A percentile compares a stretch with the other conserved stretches of the same genome.
Evolutionary conservation across 116 monocot species (phyloP).

Genomic region (Posidonia oceanica): DNA sequence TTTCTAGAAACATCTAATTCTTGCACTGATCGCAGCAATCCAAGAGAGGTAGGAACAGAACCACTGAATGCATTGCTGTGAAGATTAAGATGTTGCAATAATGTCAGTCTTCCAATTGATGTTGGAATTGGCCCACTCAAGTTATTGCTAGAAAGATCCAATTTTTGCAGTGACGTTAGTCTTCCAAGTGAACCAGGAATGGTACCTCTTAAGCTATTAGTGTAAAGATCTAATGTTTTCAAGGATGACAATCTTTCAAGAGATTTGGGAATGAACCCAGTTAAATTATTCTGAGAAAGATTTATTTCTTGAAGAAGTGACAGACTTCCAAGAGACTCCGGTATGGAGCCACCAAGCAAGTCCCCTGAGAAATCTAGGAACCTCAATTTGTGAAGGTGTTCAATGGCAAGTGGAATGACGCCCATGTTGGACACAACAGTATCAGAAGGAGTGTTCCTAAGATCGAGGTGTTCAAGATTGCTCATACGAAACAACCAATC

Average conservation of each 20-base stretch:
- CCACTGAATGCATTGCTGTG: background rate
- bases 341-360: background rate
- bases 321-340: background rate
- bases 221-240: constrained; percentile 1
- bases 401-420: constrained; percentile 1
- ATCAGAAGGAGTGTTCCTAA: background rate
- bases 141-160: background rate
- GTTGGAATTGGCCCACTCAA: constrained; percentile 8
- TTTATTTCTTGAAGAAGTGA: background rate
- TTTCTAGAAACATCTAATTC: constrained; percentile 2
- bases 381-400: constrained; percentile 6
- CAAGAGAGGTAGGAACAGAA: background rate
- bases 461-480: background rate
- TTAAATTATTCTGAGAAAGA: background rate
- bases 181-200: background rate
- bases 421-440: background rate
- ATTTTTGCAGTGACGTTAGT: background rate
- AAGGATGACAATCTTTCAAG: constrained; percentile 6
- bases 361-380: constrained; percentile 7
- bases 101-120: background rate
- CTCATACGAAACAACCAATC: constrained; percentile 10
- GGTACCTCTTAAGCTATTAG: constrained; percentile 1
- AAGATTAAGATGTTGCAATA: background rate
- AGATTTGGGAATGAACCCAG: constrained; percentile 10
- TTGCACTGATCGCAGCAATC: background rate